These are phyloP conservation scores for Chytriomyces confervae DNA, from an alignment of 192 early-diverging fungal species.

Conservation along the genomic window DNA sequence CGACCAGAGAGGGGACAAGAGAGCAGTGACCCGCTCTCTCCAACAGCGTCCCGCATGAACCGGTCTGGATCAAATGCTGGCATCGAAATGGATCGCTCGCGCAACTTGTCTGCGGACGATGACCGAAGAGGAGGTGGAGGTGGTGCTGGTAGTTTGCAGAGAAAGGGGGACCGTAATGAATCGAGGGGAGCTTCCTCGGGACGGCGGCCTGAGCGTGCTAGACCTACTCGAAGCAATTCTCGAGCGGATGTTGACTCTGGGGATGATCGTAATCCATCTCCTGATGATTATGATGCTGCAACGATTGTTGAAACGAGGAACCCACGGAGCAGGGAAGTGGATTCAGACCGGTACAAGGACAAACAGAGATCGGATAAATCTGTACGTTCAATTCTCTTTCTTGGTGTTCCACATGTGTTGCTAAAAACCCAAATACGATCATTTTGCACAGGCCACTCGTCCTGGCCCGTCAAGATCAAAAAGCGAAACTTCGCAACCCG, in stretches of 20 bases:
- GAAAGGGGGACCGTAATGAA: not conserved
- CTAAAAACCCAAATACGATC: not conserved
- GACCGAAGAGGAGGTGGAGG: not conserved
- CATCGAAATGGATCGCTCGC: slow-evolving; percentile 9
- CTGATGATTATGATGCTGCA: too few species aligned
- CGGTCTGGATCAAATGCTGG: not conserved
- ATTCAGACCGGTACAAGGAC: not conserved
- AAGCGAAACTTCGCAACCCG: not conserved
- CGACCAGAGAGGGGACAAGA: not conserved
- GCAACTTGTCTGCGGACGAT: not conserved
- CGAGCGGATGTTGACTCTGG: not conserved
- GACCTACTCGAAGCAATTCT: not conserved
- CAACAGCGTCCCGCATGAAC: not conserved
- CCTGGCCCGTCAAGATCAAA: not conserved
- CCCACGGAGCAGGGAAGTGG: not conserved
- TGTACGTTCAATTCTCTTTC: not conserved
- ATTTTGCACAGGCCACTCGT: not conserved
- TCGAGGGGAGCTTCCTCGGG: not conserved
- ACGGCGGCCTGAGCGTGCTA: not conserved
- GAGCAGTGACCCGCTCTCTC: not conserved
- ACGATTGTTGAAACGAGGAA: too few species aligned
- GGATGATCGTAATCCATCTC: not conserved
- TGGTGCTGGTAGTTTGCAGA: too few species aligned
- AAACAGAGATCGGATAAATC: not conserved
- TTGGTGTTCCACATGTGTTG: too few species aligned